Conservation (phyloP, 345 rosid species). For the thale cress (Arabidopsis thaliana) region TAIR10.1 NC_003076.8:19209501-19210000, state of each 20-base stretch:
- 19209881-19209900: constrained; percentile 78
- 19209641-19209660: constrained; percentile 65
- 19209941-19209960: constrained; percentile 82
- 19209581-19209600: constrained; percentile 74
- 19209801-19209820: too few relatives aligned
- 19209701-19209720: constrained; percentile 9
- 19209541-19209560: constrained; percentile 27
- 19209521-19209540: constrained; percentile 21
- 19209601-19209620: constrained; percentile 69
- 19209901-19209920: constrained; percentile 86
- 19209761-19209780: background rate
- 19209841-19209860: background rate
- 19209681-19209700: constrained; percentile 69
- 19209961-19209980: constrained; percentile 79
- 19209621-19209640: constrained; percentile 55
- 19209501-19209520: constrained; percentile 29
- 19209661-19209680: constrained; percentile 75
- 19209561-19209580: constrained; percentile 53
- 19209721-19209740: background rate
- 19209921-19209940: constrained; percentile 72
- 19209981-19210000: constrained; percentile 94
- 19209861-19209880: constrained; percentile 64
- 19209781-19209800: background rate
- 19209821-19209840: constrained; percentile 23
- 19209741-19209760: background rate